Base-by-base conservation (phyloP, 129 eudicot species). In the Apium graveolens region DNA sequence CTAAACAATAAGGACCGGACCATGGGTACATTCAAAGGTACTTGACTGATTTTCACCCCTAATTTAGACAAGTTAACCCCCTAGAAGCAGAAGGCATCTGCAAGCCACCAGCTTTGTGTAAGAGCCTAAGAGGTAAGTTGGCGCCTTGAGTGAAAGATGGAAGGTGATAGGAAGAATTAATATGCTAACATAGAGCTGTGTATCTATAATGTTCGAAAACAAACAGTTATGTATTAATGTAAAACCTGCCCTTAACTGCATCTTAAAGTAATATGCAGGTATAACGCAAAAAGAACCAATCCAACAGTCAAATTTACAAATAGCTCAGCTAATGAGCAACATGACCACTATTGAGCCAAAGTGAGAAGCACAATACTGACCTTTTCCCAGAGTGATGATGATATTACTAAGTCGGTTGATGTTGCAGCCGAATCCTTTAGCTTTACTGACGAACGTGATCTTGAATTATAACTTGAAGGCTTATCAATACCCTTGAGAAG, bases 381-480 rank as follows among this genome's bases (percentile, higher is more conserved):
- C 97, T 96, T 96, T 57, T 86, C 88, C 99, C 99, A 96, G 21
- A 32, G 44, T 57, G 84, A 81, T n/a, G 96, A 82, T 55, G 96
- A 81, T 27, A 79, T 69, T 69, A 62, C 32, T 12, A 53, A 77
- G 73, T 85, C 91, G 44, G 75, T 78, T 73, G 87, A 75, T 21
- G 87, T 65, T 55, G 89, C 57, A 57, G 81, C 76, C 68, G 74
- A 78, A 78, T 88, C 96, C 82, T 79, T 92, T 73, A 80, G 72
- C 90, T 87, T 96, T 66, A 77, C 78, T 24, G 97, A 83, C 7
- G 91, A 57, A 80, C 93, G 97, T 35, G 97, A 87, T 83, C 91
- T 96, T 74, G 90, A 78, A 80, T 84, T 86, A 86, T 86, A 86
- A 77, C 94, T 80, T 53, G 97, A 85, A 74, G 87, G 48, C 86